Percentiles rank a stretch among this genome's conserved stretches.
phyloP scores from a whole-genome alignment of 1,139 yeast genomes.

The Yamadazyma siamensis region DNA sequence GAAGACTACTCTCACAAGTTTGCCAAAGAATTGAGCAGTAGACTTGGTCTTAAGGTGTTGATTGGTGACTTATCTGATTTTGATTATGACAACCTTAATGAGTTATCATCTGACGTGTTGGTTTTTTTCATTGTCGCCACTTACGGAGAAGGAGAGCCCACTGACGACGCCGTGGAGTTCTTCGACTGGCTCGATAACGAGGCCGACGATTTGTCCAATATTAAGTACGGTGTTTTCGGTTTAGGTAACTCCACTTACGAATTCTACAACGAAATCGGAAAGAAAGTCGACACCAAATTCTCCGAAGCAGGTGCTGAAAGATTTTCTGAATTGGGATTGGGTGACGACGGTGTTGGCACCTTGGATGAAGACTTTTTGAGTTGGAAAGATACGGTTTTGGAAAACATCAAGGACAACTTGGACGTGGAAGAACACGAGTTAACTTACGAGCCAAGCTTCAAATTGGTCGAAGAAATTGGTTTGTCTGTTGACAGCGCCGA shows the following conservation, averaged over 20 bases:
- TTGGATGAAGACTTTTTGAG: conserved; percentile 92
- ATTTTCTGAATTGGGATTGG: conserved; percentile 77
- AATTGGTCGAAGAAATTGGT: conserved; percentile 34
- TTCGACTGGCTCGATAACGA: conserved; percentile 57
- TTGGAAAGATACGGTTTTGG: conserved; percentile 84
- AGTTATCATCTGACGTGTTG: conserved; percentile 49
- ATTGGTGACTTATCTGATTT: conserved; percentile 82
- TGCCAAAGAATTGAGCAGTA: conserved; percentile 80
- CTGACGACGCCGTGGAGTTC: conserved; percentile 85
- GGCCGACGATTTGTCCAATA: conserved; percentile 57
- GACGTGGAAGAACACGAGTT: conserved; percentile 74
- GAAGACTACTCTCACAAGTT: conserved; percentile 93
- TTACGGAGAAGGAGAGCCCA: conserved; percentile 98
- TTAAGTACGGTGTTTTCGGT: conserved; percentile 78
- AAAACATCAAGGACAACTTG: conserved; percentile 60
- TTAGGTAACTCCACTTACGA: conserved; percentile 94
- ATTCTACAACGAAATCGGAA: conserved; percentile 81
- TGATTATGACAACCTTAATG: conserved; percentile 72
- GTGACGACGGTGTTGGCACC: conserved; percentile 93
- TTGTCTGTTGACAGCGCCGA: conserved; percentile 27
- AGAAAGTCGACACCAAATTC: conserved; percentile 44
- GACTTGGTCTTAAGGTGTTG: conserved; percentile 80
- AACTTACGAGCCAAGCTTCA: conserved; percentile 70
- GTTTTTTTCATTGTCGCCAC: conserved; percentile 83
- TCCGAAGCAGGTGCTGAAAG: conserved; percentile 67